Base-by-base conservation (phyloP, 2,329 filamentous ascomycete genomes). In the Cryphonectria nitschkei region DNA sequence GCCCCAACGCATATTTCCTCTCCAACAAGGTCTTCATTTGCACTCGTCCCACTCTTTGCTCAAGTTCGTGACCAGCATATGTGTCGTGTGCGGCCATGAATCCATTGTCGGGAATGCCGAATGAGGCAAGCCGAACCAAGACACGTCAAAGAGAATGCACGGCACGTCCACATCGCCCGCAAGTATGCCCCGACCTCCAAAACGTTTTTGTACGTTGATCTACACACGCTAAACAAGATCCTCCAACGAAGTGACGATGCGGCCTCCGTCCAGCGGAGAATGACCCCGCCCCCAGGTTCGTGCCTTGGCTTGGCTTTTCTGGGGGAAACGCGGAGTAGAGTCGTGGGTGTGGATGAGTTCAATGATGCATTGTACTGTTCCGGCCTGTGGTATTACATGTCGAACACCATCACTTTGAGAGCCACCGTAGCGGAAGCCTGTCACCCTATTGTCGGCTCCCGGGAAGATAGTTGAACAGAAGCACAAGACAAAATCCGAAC, bases 291-390 rank as follows among this genome's bases (percentile, higher is more conserved):
- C 43, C 63, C 63, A n/a, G 63, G 54, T 34, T 52, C 6, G 34
- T 34, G 34, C 34, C 41, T 37, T 65, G 41, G 7, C 22, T 52
- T n/a, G 43, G 43, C 43, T 46, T 46, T 46, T 19, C 16, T 34
- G 63, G 63, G 62, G 43, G n/a, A 65, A 39, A 37, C 54, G 63
- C 41, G 43, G 63, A 54, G 63, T 37, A 43, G 43, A 65, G 63
- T 34, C 34, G 34, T 52, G 32, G 29, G 63, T 26, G 63, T 16
- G 19, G 16, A 46, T 5, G 19, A 7, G 16, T 46, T 19, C 5
- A 46, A 46, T 46, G 16, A 22, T 46, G 16, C 7, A 46, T 9
- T 29, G 2, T 11, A 11, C 0, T 39, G 37, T 39, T 14, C 19
- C 29, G 14, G 52, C 6, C 14, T 26, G 34, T 37, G 13, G 34